These are phyloP conservation scores for Eucalyptus erythrocorys DNA, from an alignment of 345 rosid species.

Conservation along the genomic window DNA sequence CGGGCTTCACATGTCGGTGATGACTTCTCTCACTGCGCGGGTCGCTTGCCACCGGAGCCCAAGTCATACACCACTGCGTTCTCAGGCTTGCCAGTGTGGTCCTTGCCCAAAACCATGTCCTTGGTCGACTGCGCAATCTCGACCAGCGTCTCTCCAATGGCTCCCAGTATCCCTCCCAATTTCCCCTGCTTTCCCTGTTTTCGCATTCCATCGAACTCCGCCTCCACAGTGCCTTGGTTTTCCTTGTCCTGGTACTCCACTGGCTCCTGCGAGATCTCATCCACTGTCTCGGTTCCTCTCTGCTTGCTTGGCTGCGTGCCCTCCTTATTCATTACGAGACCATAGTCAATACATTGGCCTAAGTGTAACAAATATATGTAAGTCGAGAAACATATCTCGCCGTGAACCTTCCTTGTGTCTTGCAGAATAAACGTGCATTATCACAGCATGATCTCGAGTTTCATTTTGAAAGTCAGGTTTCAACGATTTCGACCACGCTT, in stretches of 20 bases:
- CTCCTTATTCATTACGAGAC: neutral
- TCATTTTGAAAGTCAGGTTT: neutral
- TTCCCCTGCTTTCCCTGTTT: slow-evolving; percentile 25
- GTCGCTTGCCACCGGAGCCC: neutral
- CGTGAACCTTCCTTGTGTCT: neutral
- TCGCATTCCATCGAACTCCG: slow-evolving; percentile 25
- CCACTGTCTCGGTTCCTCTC: neutral
- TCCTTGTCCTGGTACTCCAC: neutral
- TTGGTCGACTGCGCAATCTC: slow-evolving; percentile 56
- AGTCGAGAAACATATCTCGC: neutral
- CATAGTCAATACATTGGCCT: neutral
- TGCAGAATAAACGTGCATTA: neutral
- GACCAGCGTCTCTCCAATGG: slow-evolving; percentile 62
- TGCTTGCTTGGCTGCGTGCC: neutral
- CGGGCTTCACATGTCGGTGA: neutral
- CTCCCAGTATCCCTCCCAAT: slow-evolving; percentile 36
- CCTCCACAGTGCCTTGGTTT: slow-evolving; percentile 14
- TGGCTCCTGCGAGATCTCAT: neutral
- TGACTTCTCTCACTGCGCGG: slow-evolving; percentile 22
- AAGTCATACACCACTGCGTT: neutral
- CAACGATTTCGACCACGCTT: neutral
- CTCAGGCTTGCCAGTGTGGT: neutral
- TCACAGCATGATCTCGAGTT: neutral
- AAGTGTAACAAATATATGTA: neutral
- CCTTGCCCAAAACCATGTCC: slow-evolving; percentile 33